Conservation (phyloP, 495 filamentous ascomycete genomes). For the Xylaria longipes region DNA sequence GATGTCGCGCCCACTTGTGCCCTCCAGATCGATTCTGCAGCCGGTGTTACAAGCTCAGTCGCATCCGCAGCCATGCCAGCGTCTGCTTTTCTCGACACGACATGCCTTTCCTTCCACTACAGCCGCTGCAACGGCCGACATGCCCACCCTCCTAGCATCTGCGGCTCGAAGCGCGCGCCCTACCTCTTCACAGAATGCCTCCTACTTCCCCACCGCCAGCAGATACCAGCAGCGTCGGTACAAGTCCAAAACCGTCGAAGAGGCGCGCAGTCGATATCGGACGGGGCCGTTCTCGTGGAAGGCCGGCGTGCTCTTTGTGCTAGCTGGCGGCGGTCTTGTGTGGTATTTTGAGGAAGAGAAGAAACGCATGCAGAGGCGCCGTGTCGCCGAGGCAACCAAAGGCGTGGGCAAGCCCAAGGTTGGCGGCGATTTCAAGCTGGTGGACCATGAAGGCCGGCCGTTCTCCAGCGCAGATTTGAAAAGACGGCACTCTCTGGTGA, state of each 20-base stretch:
- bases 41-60: conserved; percentile 27
- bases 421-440: conserved; percentile 81
- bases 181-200: background rate
- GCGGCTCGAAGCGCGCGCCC: conserved; percentile 16
- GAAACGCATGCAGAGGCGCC: conserved; percentile 80
- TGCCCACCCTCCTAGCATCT: conserved; percentile 12
- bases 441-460: conserved; percentile 78
- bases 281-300: conserved; percentile 86
- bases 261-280: conserved; percentile 58
- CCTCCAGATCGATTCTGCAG: conserved; percentile 31
- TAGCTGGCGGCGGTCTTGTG: conserved; percentile 75
- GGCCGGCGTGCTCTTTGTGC: conserved; percentile 83
- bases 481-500: conserved; percentile 80
- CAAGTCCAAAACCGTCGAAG: conserved; percentile 60
- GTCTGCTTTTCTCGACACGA: conserved; percentile 33
- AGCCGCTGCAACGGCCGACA: conserved; percentile 13
- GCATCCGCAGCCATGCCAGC: conserved; percentile 30
- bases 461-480: conserved; percentile 81
- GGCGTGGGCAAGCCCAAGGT: conserved; percentile 92
- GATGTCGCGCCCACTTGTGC: conserved; percentile 35
- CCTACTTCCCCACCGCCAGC: background rate
- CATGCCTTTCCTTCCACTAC: conserved; percentile 22
- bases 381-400: conserved; percentile 88
- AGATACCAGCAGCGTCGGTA: conserved; percentile 36
- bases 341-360: conserved; percentile 93